phyloP scores from a whole-genome alignment of 2,329 filamentous ascomycete genomes.

The Botrytis pseudocinerea region DNA sequence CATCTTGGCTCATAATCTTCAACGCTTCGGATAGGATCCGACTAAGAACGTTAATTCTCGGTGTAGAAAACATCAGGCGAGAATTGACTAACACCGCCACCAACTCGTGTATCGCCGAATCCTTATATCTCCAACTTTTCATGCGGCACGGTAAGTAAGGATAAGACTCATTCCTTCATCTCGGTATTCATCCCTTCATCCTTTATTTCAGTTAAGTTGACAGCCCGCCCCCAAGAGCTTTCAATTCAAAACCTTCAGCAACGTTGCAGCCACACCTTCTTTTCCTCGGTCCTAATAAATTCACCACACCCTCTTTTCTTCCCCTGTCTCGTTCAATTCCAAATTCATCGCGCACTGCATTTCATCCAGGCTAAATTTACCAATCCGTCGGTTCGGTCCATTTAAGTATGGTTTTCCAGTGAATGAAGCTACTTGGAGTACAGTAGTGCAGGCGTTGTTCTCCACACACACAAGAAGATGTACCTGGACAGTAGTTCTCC shows the following conservation, averaged over 20 bases:
- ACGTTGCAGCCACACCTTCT: not conserved
- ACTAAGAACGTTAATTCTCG: not conserved
- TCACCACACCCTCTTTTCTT: not conserved
- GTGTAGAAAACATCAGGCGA: not conserved
- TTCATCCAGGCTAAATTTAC: not conserved
- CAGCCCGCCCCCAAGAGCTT: not conserved
- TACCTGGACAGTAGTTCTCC: not conserved
- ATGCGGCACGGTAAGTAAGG: not conserved
- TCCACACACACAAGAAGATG: not conserved
- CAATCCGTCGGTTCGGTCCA: not conserved
- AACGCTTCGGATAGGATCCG: not conserved
- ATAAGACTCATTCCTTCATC: not conserved
- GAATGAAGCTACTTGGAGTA: not conserved
- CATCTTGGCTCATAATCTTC: not conserved
- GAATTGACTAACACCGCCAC: not conserved
- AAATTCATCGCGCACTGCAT: not conserved
- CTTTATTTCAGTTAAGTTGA: not conserved
- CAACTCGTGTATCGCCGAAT: conserved; percentile 1
- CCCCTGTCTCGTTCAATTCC: not conserved
- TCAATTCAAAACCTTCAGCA: not conserved
- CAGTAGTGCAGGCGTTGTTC: not conserved
- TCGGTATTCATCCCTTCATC: not conserved
- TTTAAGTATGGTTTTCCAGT: not conserved
- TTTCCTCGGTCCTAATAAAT: not conserved
- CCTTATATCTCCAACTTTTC: not conserved